phyloP scores from a whole-genome alignment of 306 rosid genomes.

The Leucaena leucocephala region DNA sequence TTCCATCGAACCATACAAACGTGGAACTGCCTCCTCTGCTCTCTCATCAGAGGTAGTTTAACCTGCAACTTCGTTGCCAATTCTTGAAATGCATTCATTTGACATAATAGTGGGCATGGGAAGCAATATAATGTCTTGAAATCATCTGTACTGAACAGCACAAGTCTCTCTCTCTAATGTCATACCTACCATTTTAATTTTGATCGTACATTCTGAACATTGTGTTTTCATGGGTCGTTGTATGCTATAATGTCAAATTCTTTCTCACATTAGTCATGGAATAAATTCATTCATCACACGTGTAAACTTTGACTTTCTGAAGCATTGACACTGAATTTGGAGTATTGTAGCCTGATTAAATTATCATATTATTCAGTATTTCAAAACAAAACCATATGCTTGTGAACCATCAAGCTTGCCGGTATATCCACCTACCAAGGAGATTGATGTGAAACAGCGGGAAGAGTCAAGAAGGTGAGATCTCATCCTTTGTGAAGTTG shows the following conservation, averaged over 20 bases:
- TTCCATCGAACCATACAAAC: slow-evolving; percentile 90
- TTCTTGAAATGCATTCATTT: slow-evolving; percentile 18
- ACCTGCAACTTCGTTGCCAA: slow-evolving; percentile 23
- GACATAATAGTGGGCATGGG: slow-evolving; percentile 39
- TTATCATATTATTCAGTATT: slow-evolving; percentile 58
- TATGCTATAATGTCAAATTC: background rate
- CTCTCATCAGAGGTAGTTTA: slow-evolving; percentile 79
- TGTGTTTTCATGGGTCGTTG: background rate
- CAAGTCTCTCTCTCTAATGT: background rate
- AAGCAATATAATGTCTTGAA: slow-evolving; percentile 9
- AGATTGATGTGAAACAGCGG: slow-evolving; percentile 84
- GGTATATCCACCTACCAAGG: slow-evolving; percentile 86
- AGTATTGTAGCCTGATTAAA: slow-evolving; percentile 31
- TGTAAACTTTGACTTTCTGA: slow-evolving; percentile 8
- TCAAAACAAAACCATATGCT: slow-evolving; percentile 78
- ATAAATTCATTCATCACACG: slow-evolving; percentile 12
- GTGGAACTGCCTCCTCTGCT: slow-evolving; percentile 82
- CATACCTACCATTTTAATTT: background rate
- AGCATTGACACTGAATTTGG: slow-evolving; percentile 25
- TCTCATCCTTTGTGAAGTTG: slow-evolving; percentile 31
- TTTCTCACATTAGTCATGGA: slow-evolving; percentile 5
- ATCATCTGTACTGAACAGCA: slow-evolving; percentile 13
- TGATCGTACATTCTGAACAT: background rate
- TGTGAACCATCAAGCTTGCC: slow-evolving; percentile 95
- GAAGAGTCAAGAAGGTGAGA: slow-evolving; percentile 84